Base-by-base conservation (phyloP, 2,329 filamentous ascomycete genomes). In the Chrysosporium keratinophilum region DNA sequence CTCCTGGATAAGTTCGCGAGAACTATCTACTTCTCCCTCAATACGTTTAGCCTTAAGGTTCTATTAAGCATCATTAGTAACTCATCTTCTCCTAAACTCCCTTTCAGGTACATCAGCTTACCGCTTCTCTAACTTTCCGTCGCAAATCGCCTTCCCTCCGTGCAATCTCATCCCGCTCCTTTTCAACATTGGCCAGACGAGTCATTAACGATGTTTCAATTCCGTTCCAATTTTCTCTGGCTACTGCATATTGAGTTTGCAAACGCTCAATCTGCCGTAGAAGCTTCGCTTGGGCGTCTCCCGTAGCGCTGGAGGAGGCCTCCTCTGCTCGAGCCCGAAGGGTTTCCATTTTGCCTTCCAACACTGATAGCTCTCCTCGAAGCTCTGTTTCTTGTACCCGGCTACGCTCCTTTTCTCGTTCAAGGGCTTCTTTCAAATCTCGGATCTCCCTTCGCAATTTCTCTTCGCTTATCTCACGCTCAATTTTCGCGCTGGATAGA, bases 211-310 rank as follows among this genome's bases (percentile, higher is more conserved):
- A 94, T 9, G 86, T 81, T 69, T 98, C 91, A 57, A 98, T 94
- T 0, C 89, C 88, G 65, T 96, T 90, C 93, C 94, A 98, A 63
- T 98, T 98, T 64, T 95, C 88, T 61, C 88, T 93, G 1, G 93
- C 93, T 52, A 94, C 83, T 0, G 89, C 83, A 69, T 98, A 95
- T 67, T 98, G 94, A 5, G 87, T 93, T 69, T 98, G 93, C 37
- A 98, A 73, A 0, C 88, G 96, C 72, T 98, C 93, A 52, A 98
- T 86, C 69, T 98, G 94, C 40, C 93, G 83, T 42, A 97, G 76
- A 40, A 97, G 76, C 68, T 96, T 97, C 42, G 87, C 87, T 63
- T 95, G 89, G 0, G 86, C 82, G 64, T 95, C 88, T 12, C 89
- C 87, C 5, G 83, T 82, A 12, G 82, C 82, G 14, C 87, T 86